A percentile compares a stretch with the other conserved stretches of the same genome.
Evolutionary conservation across 1,284 basidiomycete species (phyloP).

Genomic region (Taiwanofungus camphoratus): DNA sequence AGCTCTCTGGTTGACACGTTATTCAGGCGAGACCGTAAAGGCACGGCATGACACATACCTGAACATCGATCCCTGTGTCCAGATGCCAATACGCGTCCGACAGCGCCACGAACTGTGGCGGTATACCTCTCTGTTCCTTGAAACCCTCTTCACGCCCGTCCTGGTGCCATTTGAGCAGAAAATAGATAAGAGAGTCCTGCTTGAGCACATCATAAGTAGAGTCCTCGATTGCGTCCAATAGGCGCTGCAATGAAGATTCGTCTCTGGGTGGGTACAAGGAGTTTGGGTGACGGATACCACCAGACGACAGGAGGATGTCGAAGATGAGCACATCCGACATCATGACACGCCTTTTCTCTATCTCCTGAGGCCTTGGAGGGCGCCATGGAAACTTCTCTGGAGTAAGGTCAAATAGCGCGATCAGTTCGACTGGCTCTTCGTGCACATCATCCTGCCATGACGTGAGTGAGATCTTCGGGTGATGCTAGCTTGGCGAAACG

Average conservation of each 20-base stretch:
- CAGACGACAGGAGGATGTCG: constrained; percentile 63
- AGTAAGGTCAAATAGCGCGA: constrained; percentile 35
- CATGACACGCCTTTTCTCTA: constrained; percentile 54
- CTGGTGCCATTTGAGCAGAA: constrained; percentile 67
- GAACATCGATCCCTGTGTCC: constrained; percentile 57
- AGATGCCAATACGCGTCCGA: constrained; percentile 78
- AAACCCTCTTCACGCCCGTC: constrained; percentile 58
- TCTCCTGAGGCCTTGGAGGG: constrained; percentile 40
- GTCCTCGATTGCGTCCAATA: constrained; percentile 54
- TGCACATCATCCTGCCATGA: constrained; percentile 3
- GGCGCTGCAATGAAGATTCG: constrained; percentile 40
- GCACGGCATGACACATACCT: constrained; percentile 38
- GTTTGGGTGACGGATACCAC: constrained; percentile 52
- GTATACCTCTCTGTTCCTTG: constrained; percentile 50
- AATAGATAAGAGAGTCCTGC: constrained; percentile 73
- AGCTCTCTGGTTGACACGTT: constrained; percentile 41
- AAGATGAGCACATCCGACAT: constrained; percentile 65
- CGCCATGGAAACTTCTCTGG: constrained; percentile 46
- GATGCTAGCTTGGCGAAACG: too few relatives aligned
- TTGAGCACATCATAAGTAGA: constrained; percentile 69
- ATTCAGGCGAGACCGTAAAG: not conserved
- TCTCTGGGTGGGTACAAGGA: constrained; percentile 65
- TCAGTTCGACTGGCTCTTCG: constrained; percentile 1
- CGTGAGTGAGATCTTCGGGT: too few relatives aligned
- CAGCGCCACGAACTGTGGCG: constrained; percentile 64